Evolutionary conservation across 441 rosid genomes (phyloP).

Genomic region (Melianthus villosus): DNA sequence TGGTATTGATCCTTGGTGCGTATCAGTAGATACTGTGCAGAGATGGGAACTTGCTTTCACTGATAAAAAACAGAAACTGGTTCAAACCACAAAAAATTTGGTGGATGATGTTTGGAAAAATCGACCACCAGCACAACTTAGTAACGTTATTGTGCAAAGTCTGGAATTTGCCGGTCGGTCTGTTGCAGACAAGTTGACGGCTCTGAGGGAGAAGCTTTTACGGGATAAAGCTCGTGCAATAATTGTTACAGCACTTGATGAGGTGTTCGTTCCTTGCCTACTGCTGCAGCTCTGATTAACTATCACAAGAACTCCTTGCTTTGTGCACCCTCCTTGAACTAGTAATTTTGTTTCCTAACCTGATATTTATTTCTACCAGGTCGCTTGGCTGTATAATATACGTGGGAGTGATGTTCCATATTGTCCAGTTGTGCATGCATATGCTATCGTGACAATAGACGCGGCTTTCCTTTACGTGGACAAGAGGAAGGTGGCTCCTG

Average conservation of each 20-base stretch:
- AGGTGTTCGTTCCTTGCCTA: conserved; percentile 25
- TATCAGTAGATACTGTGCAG: conserved; percentile 62
- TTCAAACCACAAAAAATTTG: conserved; percentile 57
- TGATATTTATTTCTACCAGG: conserved; percentile 28
- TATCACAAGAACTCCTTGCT: not conserved
- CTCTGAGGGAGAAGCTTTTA: conserved; percentile 47
- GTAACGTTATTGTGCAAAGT: conserved; percentile 50
- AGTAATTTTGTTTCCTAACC: not conserved
- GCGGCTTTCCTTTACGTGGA: conserved; percentile 72
- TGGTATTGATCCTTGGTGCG: conserved; percentile 81
- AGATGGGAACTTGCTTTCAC: conserved; percentile 56
- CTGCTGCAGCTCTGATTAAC: not conserved
- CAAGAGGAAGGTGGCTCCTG: conserved; percentile 50
- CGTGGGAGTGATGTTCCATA: conserved; percentile 87
- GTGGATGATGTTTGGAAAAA: conserved; percentile 76
- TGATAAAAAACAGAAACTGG: conserved; percentile 51
- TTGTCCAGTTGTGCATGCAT: conserved; percentile 89
- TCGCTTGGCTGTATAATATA: conserved; percentile 92
- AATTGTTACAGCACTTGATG: conserved; percentile 70
- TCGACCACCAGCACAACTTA: conserved; percentile 46
- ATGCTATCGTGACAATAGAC: conserved; percentile 52
- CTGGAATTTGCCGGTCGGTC: conserved; percentile 62
- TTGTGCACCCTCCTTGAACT: not conserved
- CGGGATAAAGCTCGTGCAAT: conserved; percentile 43
- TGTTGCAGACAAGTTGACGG: conserved; percentile 44